phyloP scores from a whole-genome alignment of 352 stramenopile species.

The Albugo laibachii region DNA sequence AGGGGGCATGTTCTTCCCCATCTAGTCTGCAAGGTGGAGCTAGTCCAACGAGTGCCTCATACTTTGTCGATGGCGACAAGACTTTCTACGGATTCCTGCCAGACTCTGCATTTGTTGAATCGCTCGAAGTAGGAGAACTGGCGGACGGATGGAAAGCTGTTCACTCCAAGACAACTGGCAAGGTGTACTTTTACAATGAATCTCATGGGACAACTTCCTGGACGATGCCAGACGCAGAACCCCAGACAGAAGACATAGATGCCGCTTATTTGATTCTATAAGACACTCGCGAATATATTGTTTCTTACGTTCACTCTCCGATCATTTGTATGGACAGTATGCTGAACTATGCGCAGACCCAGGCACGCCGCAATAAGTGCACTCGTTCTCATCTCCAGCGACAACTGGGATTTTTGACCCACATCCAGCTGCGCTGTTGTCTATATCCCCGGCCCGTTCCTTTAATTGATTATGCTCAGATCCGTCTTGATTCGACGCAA shows the following conservation, averaged over 20 bases:
- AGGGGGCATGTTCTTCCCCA: no score
- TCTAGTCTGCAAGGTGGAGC: no score
- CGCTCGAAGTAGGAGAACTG: constrained; percentile 19
- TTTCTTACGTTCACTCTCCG: background rate
- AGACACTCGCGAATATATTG: no score
- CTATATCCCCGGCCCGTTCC: no score
- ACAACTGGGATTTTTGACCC: background rate
- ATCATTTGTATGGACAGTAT: constrained; percentile 32
- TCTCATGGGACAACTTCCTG: constrained; percentile 51
- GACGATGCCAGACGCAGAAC: constrained; percentile 26
- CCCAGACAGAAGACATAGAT: background rate
- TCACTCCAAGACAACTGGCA: constrained; percentile 46
- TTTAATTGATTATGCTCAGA: no score
- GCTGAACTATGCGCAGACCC: constrained; percentile 18
- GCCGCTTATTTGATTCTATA: background rate
- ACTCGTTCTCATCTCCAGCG: constrained; percentile 16
- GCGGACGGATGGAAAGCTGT: constrained; percentile 34
- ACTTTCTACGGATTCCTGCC: constrained; percentile 41
- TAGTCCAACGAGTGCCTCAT: constrained; percentile 1
- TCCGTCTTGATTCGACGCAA: no score
- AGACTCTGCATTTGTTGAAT: constrained; percentile 41
- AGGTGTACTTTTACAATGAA: constrained; percentile 73
- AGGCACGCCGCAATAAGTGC: constrained; percentile 23
- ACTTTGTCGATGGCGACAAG: constrained; percentile 18
- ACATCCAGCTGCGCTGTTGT: background rate